Percentiles rank a stretch among this genome's conserved stretches.
These are phyloP conservation scores for Podila minutissima DNA, from an alignment of 192 early-diverging fungal genomes.

Conservation along the genomic window DNA sequence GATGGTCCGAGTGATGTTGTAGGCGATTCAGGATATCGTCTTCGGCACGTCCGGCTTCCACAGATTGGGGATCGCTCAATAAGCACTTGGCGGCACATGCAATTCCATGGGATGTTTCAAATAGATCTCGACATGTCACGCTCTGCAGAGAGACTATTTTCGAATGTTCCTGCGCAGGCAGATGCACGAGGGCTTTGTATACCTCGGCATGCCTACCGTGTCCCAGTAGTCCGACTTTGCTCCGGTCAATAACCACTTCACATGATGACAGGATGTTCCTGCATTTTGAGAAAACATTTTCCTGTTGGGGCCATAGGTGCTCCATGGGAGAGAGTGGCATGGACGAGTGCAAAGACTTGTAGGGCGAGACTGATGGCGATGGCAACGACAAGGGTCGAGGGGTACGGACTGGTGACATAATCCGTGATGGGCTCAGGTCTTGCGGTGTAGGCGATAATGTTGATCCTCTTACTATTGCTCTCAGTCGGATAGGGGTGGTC, in stretches of 20 bases:
- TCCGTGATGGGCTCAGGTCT: not conserved
- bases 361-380: not conserved
- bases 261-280: slow-evolving; percentile 6
- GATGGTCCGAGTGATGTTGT: slow-evolving; percentile 6
- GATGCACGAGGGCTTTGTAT: slow-evolving; percentile 37
- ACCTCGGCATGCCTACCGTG: slow-evolving; percentile 44
- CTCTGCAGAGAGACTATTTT: slow-evolving; percentile 13
- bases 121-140: slow-evolving; percentile 27
- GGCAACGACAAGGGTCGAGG: not conserved
- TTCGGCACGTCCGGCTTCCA: slow-evolving; percentile 29
- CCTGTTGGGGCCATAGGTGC: too few species aligned
- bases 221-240: slow-evolving; percentile 20
- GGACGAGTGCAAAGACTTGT: not conserved
- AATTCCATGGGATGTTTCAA: slow-evolving; percentile 12
- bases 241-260: slow-evolving; percentile 17
- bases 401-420: not conserved
- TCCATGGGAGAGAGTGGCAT: not conserved
- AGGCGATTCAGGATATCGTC: slow-evolving; percentile 23
- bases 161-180: slow-evolving; percentile 14
- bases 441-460: not conserved
- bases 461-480: not conserved
- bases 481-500: not conserved
- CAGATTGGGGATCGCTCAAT: slow-evolving; percentile 25
- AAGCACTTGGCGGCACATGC: slow-evolving; percentile 48
- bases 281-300: too few species aligned